phyloP scores from a whole-genome alignment of 2,329 filamentous ascomycete genomes.

The Fusarium buxicola region DNA sequence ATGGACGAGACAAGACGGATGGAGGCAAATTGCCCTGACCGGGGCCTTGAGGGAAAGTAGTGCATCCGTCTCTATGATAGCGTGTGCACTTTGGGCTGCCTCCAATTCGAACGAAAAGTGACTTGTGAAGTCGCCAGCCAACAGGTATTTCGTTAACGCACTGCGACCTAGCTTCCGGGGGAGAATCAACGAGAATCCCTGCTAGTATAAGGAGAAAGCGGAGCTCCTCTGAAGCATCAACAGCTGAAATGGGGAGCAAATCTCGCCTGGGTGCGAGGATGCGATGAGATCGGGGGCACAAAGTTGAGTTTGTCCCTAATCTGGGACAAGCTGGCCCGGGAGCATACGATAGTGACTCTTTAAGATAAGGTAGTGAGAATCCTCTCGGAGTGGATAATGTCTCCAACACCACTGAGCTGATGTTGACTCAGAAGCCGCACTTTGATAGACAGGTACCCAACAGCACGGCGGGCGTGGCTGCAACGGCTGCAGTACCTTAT shows the following conservation, averaged over 20 bases:
- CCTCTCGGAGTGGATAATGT: neutral
- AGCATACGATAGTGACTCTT: neutral
- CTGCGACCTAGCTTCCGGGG: slow-evolving; percentile 22
- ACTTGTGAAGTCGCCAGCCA: neutral
- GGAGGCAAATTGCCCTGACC: slow-evolving; percentile 37
- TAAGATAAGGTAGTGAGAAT: neutral
- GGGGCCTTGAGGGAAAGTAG: slow-evolving; percentile 31
- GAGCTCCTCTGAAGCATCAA: slow-evolving; percentile 32
- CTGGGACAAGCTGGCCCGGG: slow-evolving; percentile 16
- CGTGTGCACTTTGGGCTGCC: slow-evolving; percentile 22
- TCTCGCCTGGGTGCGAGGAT: slow-evolving; percentile 41
- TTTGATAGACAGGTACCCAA: slow-evolving; percentile 4
- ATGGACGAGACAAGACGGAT: slow-evolving; percentile 37
- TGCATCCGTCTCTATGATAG: slow-evolving; percentile 34
- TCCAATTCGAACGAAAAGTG: neutral
- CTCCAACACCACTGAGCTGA: neutral
- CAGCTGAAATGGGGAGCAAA: slow-evolving; percentile 40
- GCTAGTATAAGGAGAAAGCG: slow-evolving; percentile 38
- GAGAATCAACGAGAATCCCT: slow-evolving; percentile 27
- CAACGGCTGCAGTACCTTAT: slow-evolving; percentile 24
- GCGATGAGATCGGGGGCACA: slow-evolving; percentile 38
- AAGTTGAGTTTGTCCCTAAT: slow-evolving; percentile 23
- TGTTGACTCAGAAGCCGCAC: too few species aligned
- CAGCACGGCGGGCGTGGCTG: slow-evolving; percentile 9
- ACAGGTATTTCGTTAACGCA: slow-evolving; percentile 25